Evolutionary conservation across 805 yeast genomes (phyloP).

Genomic region (Tetrapisispora arboricola): DNA sequence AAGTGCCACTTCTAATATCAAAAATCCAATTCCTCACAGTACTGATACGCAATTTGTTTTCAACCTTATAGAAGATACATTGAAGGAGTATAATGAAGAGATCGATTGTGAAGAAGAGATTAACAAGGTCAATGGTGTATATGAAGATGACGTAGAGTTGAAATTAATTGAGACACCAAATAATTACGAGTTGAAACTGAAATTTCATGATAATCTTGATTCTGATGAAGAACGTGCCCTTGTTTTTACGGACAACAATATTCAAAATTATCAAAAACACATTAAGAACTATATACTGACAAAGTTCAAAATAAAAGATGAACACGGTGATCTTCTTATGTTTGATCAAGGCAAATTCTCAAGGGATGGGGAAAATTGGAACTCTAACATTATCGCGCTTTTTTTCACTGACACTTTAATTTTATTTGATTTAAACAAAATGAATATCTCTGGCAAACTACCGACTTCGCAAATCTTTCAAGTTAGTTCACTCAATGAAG

Average conservation of each 20-base stretch:
- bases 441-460: conserved; percentile 33
- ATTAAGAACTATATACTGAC: neutral
- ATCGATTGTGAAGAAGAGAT: too few species aligned
- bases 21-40: neutral
- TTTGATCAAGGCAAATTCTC: conserved; percentile 37
- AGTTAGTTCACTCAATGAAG: conserved; percentile 20
- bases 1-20: conserved; percentile 5
- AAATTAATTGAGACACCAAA: neutral
- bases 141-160: conserved; percentile 1
- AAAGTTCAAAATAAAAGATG: conserved; percentile 1
- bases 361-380: conserved; percentile 37
- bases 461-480: conserved; percentile 28
- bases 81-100: neutral
- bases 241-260: neutral
- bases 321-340: conserved; percentile 16
- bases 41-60: neutral
- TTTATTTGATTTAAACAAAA: conserved; percentile 13
- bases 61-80: neutral
- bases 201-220: neutral
- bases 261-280: neutral
- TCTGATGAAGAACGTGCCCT: neutral
- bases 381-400: conserved; percentile 12
- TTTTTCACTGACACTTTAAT: conserved; percentile 13
- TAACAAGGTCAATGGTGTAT: neutral
- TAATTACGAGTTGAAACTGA: neutral